Base-by-base conservation (phyloP, 805 yeast species). In the Sugiyamaella smithiae region DNA sequence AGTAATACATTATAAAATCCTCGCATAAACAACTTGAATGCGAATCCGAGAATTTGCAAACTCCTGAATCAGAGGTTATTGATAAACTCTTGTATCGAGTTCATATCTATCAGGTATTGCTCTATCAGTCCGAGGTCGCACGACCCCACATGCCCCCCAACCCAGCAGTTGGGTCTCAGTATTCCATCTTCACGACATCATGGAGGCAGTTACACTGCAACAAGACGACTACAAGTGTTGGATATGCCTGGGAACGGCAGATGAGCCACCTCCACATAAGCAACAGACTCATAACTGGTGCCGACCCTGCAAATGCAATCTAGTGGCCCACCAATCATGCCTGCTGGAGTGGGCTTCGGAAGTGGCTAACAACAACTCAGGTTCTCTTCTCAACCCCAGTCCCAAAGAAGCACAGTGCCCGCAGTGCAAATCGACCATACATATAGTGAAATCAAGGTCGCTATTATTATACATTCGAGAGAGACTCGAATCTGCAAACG, bases 301-400 rank as follows among this genome's bases (percentile, higher is more conserved):
- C 14, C 65, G 64, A 16, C 77, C 77, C 1, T 75, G 80, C 49
- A 49, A 59, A 14, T 76, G 80, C 57, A 71, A 73, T 3, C 55
- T 76, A 22, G 55, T 65, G 8, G 79, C 77, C 3, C 80, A 76
- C 55, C 67, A 74, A 38, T 60, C 59, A 42, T 76, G 80, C 46
- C 61, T 76, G 29, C 56, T 71, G 8, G 66, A 67, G 8, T 74
- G 77, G 77, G 67, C 68, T 2, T 57, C 67, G 22, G 62, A 67
- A 41, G 50, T 63, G 19, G 66, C 60, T 16, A 22, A 52, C 20
- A 49, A 50, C 44, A 45, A 49, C 35, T 14, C 50, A 26, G 17
- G 55, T 43, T 16, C 48, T 43, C 25, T 46, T 20, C 23, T 33
- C 33, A 25, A 36, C 9, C 25, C 48, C n/a, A 40, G 29, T 12